A percentile compares a stretch with the other conserved stretches of the same genome.
phyloP scores from a whole-genome alignment of 202 grass and related monocot species.

The Setaria italica region DNA sequence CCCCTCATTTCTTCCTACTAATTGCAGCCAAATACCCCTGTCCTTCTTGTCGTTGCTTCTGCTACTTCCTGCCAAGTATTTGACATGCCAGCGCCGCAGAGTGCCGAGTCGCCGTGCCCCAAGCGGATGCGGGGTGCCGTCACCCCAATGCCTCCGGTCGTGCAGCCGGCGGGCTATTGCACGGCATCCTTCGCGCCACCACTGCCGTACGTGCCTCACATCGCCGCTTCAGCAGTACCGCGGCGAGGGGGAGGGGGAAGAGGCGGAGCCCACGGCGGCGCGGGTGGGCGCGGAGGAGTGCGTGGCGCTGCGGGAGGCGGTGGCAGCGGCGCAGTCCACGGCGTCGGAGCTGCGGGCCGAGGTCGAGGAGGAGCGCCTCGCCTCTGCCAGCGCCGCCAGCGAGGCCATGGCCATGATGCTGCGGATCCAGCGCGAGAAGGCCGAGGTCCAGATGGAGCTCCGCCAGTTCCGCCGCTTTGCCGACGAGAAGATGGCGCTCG shows the following conservation, averaged over 20 bases:
- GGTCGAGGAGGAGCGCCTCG: constrained; percentile 86
- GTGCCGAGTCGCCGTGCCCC: neutral
- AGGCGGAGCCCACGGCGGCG: constrained; percentile 34
- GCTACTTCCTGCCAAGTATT: no score
- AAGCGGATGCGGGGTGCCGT: neutral
- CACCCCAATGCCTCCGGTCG: neutral
- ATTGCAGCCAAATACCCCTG: no score
- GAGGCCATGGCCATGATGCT: constrained; percentile 99
- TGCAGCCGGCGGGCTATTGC: neutral
- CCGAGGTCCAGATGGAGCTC: constrained; percentile 92
- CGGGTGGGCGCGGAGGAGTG: constrained; percentile 66
- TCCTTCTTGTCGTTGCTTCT: no score
- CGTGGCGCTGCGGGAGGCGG: constrained; percentile 67
- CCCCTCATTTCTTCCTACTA: no score
- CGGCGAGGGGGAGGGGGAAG: neutral
- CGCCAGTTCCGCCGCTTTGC: constrained; percentile 96
- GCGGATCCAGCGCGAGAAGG: constrained; percentile 92
- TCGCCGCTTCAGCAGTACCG: neutral
- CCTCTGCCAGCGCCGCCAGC: constrained; percentile 81
- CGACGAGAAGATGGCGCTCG: constrained; percentile 95
- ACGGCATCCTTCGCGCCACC: neutral
- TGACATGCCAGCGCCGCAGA: neutral
- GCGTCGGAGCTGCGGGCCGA: constrained; percentile 68
- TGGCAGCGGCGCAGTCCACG: constrained; percentile 58
- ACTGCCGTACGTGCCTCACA: neutral